Base-by-base conservation (phyloP, 257 asterid species). In the Capsicum baccatum region DNA sequence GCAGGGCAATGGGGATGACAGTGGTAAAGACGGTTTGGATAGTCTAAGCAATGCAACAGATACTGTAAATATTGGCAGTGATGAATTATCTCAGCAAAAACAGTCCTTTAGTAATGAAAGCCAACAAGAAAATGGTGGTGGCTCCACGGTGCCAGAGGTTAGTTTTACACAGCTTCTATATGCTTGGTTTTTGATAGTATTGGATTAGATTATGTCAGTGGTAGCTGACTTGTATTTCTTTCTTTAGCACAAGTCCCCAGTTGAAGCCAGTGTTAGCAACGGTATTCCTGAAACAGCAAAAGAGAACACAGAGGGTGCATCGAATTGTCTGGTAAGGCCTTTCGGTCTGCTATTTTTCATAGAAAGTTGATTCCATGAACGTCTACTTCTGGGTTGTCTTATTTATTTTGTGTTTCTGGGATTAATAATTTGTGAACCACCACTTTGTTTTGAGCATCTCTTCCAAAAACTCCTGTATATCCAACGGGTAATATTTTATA, bases 111-210 rank as follows among this genome's bases (percentile, higher is more conserved):
- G 62, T 21, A 44, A 57, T 79, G 85, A 74, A 8, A 70, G 16
- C 78, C 89, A 56, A 80, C 84, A 59, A 86, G 87, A 59, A 21
- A 54, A 35, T 87, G 85, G 70, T 76, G 87, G 86, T 68, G 87
- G 83, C 85, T 84, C 89, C 84, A 71, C 11, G 48, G 83, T 73
- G 26, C 57, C 85, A 79, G 76, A 83, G 88, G 89, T 86, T 84
- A 66, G 86, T 62, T 39, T 71, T 37, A 26, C 52, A 73, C 81
- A 66, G 83, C 37, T 68, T 83, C 54, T 68, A 60, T 13, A 35
- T 16, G 63, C 50, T 60, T 67, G 44, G 81, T 52, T 4, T 64
- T 66, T 26, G 39, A 47, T 44, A 44, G 50, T 50, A 82, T 76
- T 76, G 6, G 59, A 48, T 21, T 9, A 19, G 19, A 8, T 76